Conservation (phyloP, 2,329 filamentous ascomycete species). For the Aphanocladium album region DNA sequence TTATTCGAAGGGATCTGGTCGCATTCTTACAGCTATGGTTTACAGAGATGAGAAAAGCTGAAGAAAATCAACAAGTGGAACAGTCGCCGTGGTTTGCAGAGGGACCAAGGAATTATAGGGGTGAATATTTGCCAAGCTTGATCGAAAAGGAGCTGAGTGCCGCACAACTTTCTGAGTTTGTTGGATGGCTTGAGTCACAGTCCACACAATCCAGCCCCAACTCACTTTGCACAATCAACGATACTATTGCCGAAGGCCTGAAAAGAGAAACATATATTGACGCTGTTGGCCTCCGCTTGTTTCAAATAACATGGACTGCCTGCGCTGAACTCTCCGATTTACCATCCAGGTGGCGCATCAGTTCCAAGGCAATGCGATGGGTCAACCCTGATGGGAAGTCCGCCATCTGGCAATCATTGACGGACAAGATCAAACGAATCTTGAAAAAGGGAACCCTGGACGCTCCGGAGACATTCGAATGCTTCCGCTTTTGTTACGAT, state of each 20-base stretch:
- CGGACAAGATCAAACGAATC: slow-evolving; percentile 28
- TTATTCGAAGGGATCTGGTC: slow-evolving; percentile 38
- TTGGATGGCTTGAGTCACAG: slow-evolving; percentile 38
- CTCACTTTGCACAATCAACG: slow-evolving; percentile 37
- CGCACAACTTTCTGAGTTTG: slow-evolving; percentile 37
- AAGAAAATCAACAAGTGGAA: slow-evolving; percentile 23
- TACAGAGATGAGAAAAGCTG: slow-evolving; percentile 33
- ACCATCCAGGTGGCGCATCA: slow-evolving; percentile 37
- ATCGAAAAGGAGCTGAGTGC: slow-evolving; percentile 41
- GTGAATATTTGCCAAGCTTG: slow-evolving; percentile 19
- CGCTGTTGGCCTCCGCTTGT: slow-evolving; percentile 33
- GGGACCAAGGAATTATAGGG: slow-evolving; percentile 16
- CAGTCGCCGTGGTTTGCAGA: slow-evolving; percentile 31
- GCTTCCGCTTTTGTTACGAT: slow-evolving; percentile 35
- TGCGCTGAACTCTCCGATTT: slow-evolving; percentile 13
- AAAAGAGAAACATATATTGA: slow-evolving; percentile 38
- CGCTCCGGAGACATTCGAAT: slow-evolving; percentile 34
- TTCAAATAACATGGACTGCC: slow-evolving; percentile 16
- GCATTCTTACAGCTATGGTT: slow-evolving; percentile 46
- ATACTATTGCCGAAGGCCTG: slow-evolving; percentile 38
- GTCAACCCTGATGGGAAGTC: slow-evolving; percentile 23
- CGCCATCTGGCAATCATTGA: slow-evolving; percentile 30
- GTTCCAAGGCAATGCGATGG: slow-evolving; percentile 33
- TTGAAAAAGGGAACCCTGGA: slow-evolving; percentile 28
- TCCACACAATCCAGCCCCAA: slow-evolving; percentile 20